Conservation (phyloP, 306 rosid species). For the Medicago ruthenica region DNA sequence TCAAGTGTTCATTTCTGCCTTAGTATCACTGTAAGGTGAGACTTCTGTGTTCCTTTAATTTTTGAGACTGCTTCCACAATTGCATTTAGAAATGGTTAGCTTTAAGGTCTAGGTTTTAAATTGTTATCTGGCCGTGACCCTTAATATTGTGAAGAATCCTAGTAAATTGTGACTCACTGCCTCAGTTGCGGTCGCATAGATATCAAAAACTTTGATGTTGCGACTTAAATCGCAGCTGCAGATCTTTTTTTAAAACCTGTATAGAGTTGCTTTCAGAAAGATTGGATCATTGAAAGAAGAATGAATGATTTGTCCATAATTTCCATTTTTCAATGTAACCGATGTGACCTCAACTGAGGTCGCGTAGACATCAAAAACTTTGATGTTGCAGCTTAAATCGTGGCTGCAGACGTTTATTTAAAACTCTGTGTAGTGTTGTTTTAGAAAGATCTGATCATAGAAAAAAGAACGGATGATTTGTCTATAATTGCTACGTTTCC, state of each 20-base stretch:
- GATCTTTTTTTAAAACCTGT: not conserved
- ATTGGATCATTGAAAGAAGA: not conserved
- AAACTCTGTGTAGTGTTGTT: not conserved
- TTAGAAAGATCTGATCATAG: constrained; percentile 15
- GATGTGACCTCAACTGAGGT: not conserved
- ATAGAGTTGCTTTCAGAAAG: not conserved
- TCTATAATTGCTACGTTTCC: not conserved
- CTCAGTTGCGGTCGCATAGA: not conserved
- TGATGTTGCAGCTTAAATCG: not conserved
- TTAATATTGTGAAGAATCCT: not conserved
- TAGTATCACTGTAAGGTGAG: constrained; percentile 7
- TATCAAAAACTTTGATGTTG: not conserved
- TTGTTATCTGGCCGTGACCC: not conserved
- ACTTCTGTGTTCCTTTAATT: not conserved
- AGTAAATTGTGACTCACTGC: not conserved
- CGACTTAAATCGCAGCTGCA: not conserved
- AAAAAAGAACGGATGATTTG: not conserved
- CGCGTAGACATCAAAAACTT: not conserved
- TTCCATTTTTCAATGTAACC: not conserved
- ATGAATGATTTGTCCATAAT: not conserved
- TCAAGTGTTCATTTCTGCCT: constrained; percentile 1
- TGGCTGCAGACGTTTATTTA: not conserved
- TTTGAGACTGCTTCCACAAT: constrained; percentile 10
- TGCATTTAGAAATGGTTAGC: constrained; percentile 19
- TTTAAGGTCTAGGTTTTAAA: not conserved